phyloP scores from a whole-genome alignment of 768 basidiomycete genomes.

The Kwoniella shandongensis region DNA sequence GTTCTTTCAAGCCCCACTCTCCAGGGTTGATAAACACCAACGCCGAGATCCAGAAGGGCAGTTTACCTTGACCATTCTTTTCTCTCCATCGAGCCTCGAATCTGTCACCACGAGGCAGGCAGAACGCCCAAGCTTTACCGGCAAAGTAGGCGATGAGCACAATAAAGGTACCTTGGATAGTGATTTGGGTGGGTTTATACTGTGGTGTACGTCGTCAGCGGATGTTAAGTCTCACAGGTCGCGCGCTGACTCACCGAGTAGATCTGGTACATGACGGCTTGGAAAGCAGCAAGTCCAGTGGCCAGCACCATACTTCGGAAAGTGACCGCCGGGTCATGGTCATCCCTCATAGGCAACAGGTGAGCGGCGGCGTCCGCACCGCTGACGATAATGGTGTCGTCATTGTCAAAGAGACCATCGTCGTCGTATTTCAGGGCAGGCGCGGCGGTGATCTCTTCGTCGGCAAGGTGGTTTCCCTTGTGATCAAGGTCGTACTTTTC shows the following conservation, averaged over 20 bases:
- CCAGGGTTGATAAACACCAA: constrained; percentile 60
- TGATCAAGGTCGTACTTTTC: too few species aligned
- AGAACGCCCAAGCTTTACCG: constrained; percentile 48
- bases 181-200: constrained; percentile 62
- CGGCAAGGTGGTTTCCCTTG: too few species aligned
- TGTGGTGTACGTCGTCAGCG: constrained; percentile 10
- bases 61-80: constrained; percentile 10
- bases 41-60: constrained; percentile 56
- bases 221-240: not conserved
- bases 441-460: too few species aligned
- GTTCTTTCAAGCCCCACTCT: constrained; percentile 64
- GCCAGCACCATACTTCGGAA: constrained; percentile 63
- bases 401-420: not conserved
- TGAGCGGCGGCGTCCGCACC: constrained; percentile 9
- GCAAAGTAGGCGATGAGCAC: constrained; percentile 60
- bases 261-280: constrained; percentile 63
- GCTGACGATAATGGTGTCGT: constrained; percentile 7
- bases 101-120: constrained; percentile 12
- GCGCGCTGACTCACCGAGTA: constrained; percentile 47
- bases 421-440: not conserved
- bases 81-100: not conserved
- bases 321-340: constrained; percentile 62
- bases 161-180: constrained; percentile 63
- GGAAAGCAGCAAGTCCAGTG: constrained; percentile 62
- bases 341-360: constrained; percentile 59